Conservation (phyloP, 2,329 filamentous ascomycete species). For the Xylariaceae sp. region DNA sequence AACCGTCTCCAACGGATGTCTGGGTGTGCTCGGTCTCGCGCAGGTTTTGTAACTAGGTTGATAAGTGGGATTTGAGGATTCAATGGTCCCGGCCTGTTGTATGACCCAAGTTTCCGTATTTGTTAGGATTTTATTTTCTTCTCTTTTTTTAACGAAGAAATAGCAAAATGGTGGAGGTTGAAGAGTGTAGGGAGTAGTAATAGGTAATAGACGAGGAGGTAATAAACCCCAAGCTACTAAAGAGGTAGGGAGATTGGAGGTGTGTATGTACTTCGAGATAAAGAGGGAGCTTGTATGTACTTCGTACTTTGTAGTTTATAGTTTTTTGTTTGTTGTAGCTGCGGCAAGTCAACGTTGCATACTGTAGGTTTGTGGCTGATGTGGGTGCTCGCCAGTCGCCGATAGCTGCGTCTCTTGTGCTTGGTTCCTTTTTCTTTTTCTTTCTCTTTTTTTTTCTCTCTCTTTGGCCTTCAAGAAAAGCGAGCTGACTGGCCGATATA, state of each 20-base stretch:
- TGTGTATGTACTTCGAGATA: neutral
- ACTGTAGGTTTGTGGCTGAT: conserved; percentile 26
- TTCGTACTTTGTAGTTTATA: neutral
- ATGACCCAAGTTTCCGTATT: too few species aligned
- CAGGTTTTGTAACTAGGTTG: too few species aligned
- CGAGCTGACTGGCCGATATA: conserved; percentile 20
- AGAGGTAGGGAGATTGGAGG: too few species aligned
- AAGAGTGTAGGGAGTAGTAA: conserved; percentile 3
- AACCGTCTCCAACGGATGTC: conserved; percentile 7
- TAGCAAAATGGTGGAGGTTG: conserved; percentile 19
- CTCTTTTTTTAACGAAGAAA: too few species aligned
- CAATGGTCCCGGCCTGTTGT: too few species aligned
- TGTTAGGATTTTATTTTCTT: too few species aligned
- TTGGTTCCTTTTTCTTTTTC: conserved; percentile 1
- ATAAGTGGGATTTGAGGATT: too few species aligned
- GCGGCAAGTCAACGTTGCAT: conserved; percentile 29
- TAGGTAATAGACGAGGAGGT: neutral
- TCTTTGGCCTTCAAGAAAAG: neutral
- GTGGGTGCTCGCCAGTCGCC: conserved; percentile 27
- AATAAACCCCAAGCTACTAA: neutral
- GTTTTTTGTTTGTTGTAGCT: conserved; percentile 13
- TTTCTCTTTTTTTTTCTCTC: too few species aligned
- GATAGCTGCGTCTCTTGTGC: conserved; percentile 14
- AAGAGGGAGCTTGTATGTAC: neutral
- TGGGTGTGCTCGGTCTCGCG: conserved; percentile 2